A percentile compares a stretch with the other conserved stretches of the same genome.
Evolutionary conservation across 2,329 filamentous ascomycete species (phyloP).

Genomic region (Pyrenochaeta sp.): DNA sequence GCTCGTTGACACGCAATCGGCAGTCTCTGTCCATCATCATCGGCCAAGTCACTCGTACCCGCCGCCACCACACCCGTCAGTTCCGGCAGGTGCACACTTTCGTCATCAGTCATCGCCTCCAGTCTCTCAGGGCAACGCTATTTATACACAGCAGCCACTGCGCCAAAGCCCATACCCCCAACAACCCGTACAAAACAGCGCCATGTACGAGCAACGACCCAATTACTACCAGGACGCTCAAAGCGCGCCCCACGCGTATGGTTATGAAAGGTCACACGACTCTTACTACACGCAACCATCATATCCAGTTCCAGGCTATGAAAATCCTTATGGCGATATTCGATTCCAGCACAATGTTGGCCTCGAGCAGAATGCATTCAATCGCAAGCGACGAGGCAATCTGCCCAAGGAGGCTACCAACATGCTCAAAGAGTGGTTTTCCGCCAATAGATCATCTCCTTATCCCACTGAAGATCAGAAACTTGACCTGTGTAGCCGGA

Average conservation of each 20-base stretch:
- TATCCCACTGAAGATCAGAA: conserved; percentile 92
- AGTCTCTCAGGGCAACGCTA: conserved; percentile 22
- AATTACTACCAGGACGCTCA: conserved; percentile 41
- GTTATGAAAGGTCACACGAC: conserved; percentile 30
- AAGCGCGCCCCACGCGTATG: conserved; percentile 12
- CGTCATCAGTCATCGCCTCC: conserved; percentile 40
- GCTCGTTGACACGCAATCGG: conserved; percentile 7
- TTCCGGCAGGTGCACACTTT: conserved; percentile 16
- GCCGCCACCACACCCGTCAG: conserved; percentile 16
- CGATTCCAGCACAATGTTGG: conserved; percentile 41
- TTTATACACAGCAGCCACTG: conserved; percentile 18
- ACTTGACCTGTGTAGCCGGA: conserved; percentile 78
- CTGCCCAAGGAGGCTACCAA: conserved; percentile 90
- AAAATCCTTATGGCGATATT: conserved; percentile 32
- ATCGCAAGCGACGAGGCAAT: conserved; percentile 75
- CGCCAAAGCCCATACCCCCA: conserved; percentile 23
- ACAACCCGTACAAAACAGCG: conserved; percentile 11
- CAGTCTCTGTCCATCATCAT: conserved; percentile 27
- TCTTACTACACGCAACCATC: conserved; percentile 25
- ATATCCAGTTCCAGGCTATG: conserved; percentile 28
- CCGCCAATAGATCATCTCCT: conserved; percentile 63
- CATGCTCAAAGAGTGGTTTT: conserved; percentile 82
- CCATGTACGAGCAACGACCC: conserved; percentile 29
- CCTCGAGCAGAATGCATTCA: conserved; percentile 40
- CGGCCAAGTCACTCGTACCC: conserved; percentile 40